Conservation (phyloP, 1,284 basidiomycete species). For the Ceratobasidium papillatum region DNA sequence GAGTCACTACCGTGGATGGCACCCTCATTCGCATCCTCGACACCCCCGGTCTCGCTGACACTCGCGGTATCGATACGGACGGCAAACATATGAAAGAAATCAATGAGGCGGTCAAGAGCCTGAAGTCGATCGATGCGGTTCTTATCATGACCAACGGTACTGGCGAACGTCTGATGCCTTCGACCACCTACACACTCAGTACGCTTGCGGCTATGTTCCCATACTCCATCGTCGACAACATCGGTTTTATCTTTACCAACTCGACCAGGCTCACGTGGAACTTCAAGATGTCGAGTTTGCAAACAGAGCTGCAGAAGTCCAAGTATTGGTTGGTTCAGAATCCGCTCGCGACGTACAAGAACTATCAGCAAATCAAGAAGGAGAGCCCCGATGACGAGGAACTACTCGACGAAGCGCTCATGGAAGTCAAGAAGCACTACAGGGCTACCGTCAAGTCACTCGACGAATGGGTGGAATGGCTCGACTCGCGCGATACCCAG, state of each 20-base stretch:
- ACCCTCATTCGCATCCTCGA: conserved; percentile 43
- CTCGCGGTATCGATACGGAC: conserved; percentile 46
- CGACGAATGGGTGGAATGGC: conserved; percentile 21
- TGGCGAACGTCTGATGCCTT: not conserved
- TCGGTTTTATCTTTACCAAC: conserved; percentile 50
- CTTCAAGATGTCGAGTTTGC: not conserved
- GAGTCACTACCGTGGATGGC: not conserved
- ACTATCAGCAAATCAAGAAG: not conserved
- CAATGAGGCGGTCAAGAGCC: not conserved
- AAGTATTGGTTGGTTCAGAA: not conserved
- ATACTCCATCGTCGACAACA: conserved; percentile 47
- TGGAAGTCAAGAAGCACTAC: no score
- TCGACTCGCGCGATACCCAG: not conserved
- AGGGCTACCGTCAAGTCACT: not conserved
- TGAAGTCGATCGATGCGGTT: not conserved
- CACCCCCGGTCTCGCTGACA: conserved; percentile 48
- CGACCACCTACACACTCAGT: not conserved
- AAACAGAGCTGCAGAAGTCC: not conserved
- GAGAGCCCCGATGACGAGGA: no score
- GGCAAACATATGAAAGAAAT: conserved; percentile 42
- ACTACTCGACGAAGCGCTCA: no score
- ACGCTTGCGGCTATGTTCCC: conserved; percentile 1
- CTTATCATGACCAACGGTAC: conserved; percentile 11
- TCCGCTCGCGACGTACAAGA: not conserved
- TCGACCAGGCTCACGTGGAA: conserved; percentile 36